phyloP scores from a whole-genome alignment of 2,329 filamentous ascomycete genomes.

The Penicillium italicum region DNA sequence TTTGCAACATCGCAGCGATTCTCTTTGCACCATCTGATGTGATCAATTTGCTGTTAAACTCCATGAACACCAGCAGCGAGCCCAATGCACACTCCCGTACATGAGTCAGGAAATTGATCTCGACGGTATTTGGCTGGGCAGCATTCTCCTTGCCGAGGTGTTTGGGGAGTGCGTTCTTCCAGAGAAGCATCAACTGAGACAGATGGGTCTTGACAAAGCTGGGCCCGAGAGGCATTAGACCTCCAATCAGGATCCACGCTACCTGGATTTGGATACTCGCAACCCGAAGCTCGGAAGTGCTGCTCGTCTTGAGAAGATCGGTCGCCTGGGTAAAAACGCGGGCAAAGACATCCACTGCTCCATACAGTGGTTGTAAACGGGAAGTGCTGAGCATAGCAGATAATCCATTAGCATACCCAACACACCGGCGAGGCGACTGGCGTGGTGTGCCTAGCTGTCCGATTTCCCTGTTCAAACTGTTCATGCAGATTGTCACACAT shows the following conservation, averaged over 20 bases:
- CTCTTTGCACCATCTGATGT: conserved; percentile 93
- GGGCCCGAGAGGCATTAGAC: conserved; percentile 90
- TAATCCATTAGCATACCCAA: conserved; percentile 87
- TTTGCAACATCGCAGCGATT: conserved; percentile 90
- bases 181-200: conserved; percentile 84
- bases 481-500: conserved; percentile 93
- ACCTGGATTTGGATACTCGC: conserved; percentile 96
- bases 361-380: conserved; percentile 81
- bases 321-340: conserved; percentile 88
- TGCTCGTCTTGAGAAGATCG: conserved; percentile 84
- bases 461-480: conserved; percentile 84
- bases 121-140: conserved; percentile 74
- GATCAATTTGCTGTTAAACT: conserved; percentile 86
- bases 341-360: conserved; percentile 92
- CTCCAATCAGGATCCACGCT: conserved; percentile 94
- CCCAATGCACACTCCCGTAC: conserved; percentile 92
- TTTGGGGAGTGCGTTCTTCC: conserved; percentile 96
- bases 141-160: conserved; percentile 91
- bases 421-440: conserved; percentile 75
- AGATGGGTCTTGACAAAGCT: conserved; percentile 99
- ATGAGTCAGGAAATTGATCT: conserved; percentile 89
- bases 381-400: conserved; percentile 89
- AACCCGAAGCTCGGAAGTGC: conserved; percentile 82
- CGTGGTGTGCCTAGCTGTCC: conserved; percentile 69
- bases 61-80: conserved; percentile 84